Evolutionary conservation across 768 basidiomycete species (phyloP), one percentile per base, ranked within the genome.

Genomic region (Saitozyma sp.): DNA sequence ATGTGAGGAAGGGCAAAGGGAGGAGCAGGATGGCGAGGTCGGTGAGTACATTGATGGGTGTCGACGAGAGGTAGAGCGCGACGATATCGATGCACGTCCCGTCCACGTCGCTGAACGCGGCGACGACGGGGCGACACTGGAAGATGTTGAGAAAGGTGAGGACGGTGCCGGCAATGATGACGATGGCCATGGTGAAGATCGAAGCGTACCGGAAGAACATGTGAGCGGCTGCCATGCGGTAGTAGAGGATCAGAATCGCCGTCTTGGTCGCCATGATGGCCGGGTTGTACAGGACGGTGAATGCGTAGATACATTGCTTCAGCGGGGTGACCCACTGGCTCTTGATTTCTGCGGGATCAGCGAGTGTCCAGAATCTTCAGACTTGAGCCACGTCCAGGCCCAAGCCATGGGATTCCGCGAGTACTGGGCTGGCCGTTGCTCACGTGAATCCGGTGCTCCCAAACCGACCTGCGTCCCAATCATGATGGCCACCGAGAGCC

Each of bases 1-100:
- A 41, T 5, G 77, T 78, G 39, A 78, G 69, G 56, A 76, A 73
- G 8, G 77, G 77, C 40, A 78, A 60, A 8, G 77, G 77, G 1
- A 76, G 65, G 8, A 73, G 55, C 16, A 78, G 63, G 56, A 78
- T 75, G 6, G 77, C 73, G 14, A 73, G 64, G 56, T 78, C 77
- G 41, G 77, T 78, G 50, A 78, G 67, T 46, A 78, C 62, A 59
- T 73, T 76, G 67, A 78, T 71, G 6, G 77, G 77, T 20, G 75
- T 73, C 10, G 71, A 67, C 10, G 73, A 68, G 48, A 76, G 71
- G 57, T 76, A 78, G 43, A 78, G 67, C 3, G 71, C 51, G 10
- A 78, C 69, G 29, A 76, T 59, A 54, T 76, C 69, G 37, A 78
- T 70, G 56, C 77, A 78, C 20, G 56, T 46, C 3, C 64, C 65